These are phyloP conservation scores for Xylaria cubensis DNA, from an alignment of 495 filamentous ascomycete genomes.

Conservation along the genomic window DNA sequence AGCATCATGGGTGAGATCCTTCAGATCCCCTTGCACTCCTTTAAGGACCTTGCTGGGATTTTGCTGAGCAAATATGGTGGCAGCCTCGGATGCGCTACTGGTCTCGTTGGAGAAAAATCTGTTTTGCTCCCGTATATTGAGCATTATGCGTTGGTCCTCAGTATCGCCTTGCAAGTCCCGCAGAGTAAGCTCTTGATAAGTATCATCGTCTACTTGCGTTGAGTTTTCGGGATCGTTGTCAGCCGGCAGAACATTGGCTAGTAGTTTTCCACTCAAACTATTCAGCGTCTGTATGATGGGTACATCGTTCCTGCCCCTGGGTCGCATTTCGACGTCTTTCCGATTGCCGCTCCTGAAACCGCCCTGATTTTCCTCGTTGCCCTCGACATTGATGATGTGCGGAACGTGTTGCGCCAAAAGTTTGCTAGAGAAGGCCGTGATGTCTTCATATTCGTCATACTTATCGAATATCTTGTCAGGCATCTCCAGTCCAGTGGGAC, in stretches of 20 bases:
- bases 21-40: slow-evolving; percentile 67
- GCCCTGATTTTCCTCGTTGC: slow-evolving; percentile 88
- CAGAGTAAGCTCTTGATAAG: slow-evolving; percentile 75
- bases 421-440: slow-evolving; percentile 54
- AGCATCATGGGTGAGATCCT: slow-evolving; percentile 53
- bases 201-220: slow-evolving; percentile 75
- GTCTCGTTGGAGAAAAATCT: slow-evolving; percentile 75
- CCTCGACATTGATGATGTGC: slow-evolving; percentile 88
- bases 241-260: slow-evolving; percentile 80
- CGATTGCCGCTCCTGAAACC: slow-evolving; percentile 74
- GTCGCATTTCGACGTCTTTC: slow-evolving; percentile 87
- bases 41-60: slow-evolving; percentile 70
- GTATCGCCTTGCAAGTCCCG: slow-evolving; percentile 80
- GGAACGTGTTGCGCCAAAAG: slow-evolving; percentile 71
- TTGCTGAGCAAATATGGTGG: slow-evolving; percentile 65
- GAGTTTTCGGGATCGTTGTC: slow-evolving; percentile 67
- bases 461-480: slow-evolving; percentile 80
- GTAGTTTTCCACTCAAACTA: slow-evolving; percentile 84
- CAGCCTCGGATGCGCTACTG: slow-evolving; percentile 60
- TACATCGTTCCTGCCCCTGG: slow-evolving; percentile 51
- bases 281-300: slow-evolving; percentile 85
- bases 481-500: slow-evolving; percentile 74
- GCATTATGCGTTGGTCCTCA: slow-evolving; percentile 73
- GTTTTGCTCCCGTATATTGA: slow-evolving; percentile 86
- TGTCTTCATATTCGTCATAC: slow-evolving; percentile 76